These are phyloP conservation scores for Nicotiana rustica DNA, from an alignment of 305 asterid genomes.

Conservation along the genomic window DNA sequence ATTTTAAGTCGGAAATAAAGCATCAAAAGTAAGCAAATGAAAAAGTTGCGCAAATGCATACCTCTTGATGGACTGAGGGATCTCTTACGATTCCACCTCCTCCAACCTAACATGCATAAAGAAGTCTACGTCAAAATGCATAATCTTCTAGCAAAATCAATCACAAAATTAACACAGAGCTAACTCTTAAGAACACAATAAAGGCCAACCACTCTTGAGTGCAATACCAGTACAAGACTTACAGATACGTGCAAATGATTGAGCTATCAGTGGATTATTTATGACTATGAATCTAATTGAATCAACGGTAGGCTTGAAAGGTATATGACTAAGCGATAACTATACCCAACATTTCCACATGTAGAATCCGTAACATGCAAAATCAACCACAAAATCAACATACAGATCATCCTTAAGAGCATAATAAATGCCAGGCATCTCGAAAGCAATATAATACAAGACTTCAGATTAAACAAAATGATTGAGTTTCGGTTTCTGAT, in stretches of 20 bases:
- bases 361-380: conserved; percentile 19
- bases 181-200: conserved; percentile 7
- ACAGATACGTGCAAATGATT: background rate
- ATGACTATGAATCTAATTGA: conserved; percentile 1
- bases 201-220: background rate
- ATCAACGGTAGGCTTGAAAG: conserved; percentile 19
- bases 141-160: conserved; percentile 1
- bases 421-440: background rate
- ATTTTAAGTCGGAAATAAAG: background rate
- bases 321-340: background rate
- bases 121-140: conserved; percentile 16
- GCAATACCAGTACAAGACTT: background rate
- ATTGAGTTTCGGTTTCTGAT: background rate
- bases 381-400: background rate
- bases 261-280: conserved; percentile 22
- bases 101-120: conserved; percentile 64
- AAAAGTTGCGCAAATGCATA: conserved; percentile 41
- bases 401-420: conserved; percentile 15
- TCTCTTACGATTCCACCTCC: conserved; percentile 94
- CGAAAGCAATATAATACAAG: conserved; percentile 23
- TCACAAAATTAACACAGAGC: background rate
- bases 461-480: background rate
- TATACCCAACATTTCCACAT: conserved; percentile 16
- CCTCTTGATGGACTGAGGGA: conserved; percentile 85
- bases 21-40: background rate